Evolutionary conservation across 2,329 filamentous ascomycete species (phyloP).

Genomic region (Drechmeria coniospora): DNA sequence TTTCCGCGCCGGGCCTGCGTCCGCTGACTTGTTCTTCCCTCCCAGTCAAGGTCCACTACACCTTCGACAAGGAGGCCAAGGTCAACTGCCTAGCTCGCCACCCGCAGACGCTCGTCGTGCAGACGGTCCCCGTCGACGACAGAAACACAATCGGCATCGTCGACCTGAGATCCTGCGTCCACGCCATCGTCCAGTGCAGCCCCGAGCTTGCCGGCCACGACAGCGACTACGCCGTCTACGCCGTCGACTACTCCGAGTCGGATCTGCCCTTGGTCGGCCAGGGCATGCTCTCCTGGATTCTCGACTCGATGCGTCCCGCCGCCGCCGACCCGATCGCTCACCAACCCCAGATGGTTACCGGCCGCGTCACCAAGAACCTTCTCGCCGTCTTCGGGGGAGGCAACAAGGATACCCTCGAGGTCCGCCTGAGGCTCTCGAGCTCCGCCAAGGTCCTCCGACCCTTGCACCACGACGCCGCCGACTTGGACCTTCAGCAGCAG

Average conservation of each 20-base stretch:
- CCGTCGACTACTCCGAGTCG: constrained; percentile 89
- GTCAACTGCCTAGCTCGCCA: constrained; percentile 80
- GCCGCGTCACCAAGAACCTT: constrained; percentile 75
- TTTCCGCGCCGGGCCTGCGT: too few species aligned
- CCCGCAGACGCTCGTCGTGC: constrained; percentile 64
- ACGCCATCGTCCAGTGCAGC: constrained; percentile 63
- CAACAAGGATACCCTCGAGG: constrained; percentile 77
- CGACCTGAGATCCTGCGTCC: constrained; percentile 73
- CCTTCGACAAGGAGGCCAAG: constrained; percentile 79
- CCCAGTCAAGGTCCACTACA: constrained; percentile 90
- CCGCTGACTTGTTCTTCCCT: constrained; percentile 7
- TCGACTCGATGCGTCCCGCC: constrained; percentile 30
- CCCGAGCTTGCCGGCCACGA: constrained; percentile 61
- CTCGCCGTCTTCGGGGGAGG: constrained; percentile 73
- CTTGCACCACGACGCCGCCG: constrained; percentile 10
- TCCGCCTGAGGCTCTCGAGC: constrained; percentile 73
- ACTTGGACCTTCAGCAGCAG: constrained; percentile 6
- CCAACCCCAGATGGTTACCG: constrained; percentile 65
- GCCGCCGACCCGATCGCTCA: constrained; percentile 34
- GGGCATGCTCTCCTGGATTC: constrained; percentile 78
- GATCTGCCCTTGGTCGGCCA: constrained; percentile 89
- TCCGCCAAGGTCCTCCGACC: constrained; percentile 42
- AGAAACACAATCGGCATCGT: constrained; percentile 70
- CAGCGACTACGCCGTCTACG: constrained; percentile 90
- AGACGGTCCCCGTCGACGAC: constrained; percentile 69